Evolutionary conservation across 257 asterid genomes (phyloP).

Genomic region (Plantago elongata): DNA sequence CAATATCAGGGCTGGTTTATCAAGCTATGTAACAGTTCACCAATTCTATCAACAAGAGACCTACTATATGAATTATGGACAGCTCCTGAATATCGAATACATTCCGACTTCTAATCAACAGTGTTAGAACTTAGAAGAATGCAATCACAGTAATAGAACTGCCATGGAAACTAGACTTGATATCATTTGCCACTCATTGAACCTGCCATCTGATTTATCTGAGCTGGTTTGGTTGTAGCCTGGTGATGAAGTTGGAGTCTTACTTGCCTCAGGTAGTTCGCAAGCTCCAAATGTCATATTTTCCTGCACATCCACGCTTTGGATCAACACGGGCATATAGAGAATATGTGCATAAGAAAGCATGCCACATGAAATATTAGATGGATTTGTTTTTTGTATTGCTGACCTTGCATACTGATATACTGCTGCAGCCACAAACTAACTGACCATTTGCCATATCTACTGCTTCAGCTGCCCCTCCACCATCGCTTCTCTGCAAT

Average conservation of each 20-base stretch:
- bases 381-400: background rate
- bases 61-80: background rate
- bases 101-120: background rate
- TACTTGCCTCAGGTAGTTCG: slow-evolving; percentile 38
- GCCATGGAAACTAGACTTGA: slow-evolving; percentile 25
- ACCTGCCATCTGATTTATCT: slow-evolving; percentile 25
- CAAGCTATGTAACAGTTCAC: slow-evolving; percentile 16
- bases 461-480: slow-evolving; percentile 82
- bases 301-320: slow-evolving; percentile 34
- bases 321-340: background rate
- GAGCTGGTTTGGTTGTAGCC: slow-evolving; percentile 31
- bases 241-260: slow-evolving; percentile 28
- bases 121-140: slow-evolving; percentile 1
- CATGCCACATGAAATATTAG: background rate
- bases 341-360: background rate
- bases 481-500: slow-evolving; percentile 93
- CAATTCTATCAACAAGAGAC: background rate
- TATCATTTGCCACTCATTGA: slow-evolving; percentile 36
- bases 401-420: slow-evolving; percentile 67
- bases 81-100: background rate
- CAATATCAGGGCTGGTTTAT: background rate
- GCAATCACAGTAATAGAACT: slow-evolving; percentile 29
- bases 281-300: slow-evolving; percentile 64
- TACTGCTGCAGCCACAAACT: slow-evolving; percentile 72
- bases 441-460: slow-evolving; percentile 77